Evolutionary conservation across 163 green algal species (phyloP), one percentile per base, ranked within the genome.

Genomic region (Coccomyxa subellipsoidea): DNA sequence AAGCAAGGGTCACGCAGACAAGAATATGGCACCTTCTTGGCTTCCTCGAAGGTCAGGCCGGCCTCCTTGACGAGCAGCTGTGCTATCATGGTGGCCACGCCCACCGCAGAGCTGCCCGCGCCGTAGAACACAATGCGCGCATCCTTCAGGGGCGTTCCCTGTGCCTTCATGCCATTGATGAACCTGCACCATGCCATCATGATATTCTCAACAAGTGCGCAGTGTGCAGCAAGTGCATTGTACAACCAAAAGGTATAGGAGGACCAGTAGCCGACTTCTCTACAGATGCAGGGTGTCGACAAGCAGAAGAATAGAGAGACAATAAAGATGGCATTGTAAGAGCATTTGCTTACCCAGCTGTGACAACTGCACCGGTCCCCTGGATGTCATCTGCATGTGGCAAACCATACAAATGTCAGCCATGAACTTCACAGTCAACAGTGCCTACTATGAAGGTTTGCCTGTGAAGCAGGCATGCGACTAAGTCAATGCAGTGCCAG

Each of bases 61-160:
- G 54, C 72, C 18, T 86, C 78, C 36, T 79, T 79, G 21, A 73
- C 25, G 15, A 86, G 31, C 31, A 84, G 78, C 38, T 37, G 36
- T 10, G 78, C 78, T 40, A 94, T 91, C 40, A 79, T 85, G 21
- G 88, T 69, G n/a, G 89, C 88, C 69, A 94, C 91, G 2, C 91
- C 91, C 6, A 94, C 89, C 0, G 91, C 90, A 27, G 80, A 87
- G 76, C 78, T 88, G 70, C 91, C 91, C 0, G 91, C 90, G 29
- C 91, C 91, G 54, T 89, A 93, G 78, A 94, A 93, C 0, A 94
- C 69, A 34, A 94, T 54, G 35, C 83, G 82, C 3, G 81, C 83
- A 9, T 94, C 86, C 18, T 69, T 59, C 21, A 91, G 75, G 9
- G 77, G 31, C 0, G 84, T 90, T 69, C 82, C 79, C 84, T 93